Evolutionary conservation across 345 rosid genomes (phyloP).

Genomic region (Euphorbia lathyris): DNA sequence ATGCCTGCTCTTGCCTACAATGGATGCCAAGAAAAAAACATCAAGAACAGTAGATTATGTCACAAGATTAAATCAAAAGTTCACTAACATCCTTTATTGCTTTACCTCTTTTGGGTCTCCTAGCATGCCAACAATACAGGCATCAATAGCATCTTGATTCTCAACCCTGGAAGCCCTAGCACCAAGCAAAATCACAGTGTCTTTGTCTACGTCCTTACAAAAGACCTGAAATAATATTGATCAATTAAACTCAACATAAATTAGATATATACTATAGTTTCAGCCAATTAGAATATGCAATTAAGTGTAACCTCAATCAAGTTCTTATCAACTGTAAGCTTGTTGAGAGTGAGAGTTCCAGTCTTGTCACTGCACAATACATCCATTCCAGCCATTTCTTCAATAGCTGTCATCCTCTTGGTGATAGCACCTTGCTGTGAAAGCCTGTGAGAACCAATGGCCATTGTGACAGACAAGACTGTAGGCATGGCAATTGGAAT

Average conservation of each 20-base stretch:
- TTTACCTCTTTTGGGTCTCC: constrained; percentile 54
- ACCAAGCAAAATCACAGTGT: constrained; percentile 50
- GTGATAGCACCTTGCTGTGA: constrained; percentile 85
- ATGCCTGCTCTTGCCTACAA: constrained; percentile 72
- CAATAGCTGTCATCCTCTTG: constrained; percentile 88
- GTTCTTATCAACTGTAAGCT: constrained; percentile 75
- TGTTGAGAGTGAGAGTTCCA: constrained; percentile 85
- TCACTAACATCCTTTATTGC: neutral
- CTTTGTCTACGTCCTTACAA: constrained; percentile 58
- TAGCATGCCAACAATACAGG: constrained; percentile 61
- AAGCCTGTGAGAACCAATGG: constrained; percentile 79
- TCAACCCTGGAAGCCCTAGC: constrained; percentile 85
- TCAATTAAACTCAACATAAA: constrained; percentile 3
- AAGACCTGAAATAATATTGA: constrained; percentile 37
- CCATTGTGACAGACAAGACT: constrained; percentile 83
- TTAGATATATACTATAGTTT: neutral
- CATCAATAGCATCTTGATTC: constrained; percentile 78
- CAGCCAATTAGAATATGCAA: neutral
- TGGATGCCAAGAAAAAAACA: neutral
- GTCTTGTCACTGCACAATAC: constrained; percentile 87
- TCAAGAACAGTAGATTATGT: neutral
- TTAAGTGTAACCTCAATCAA: constrained; percentile 52
- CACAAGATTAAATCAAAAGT: neutral
- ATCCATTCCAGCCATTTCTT: constrained; percentile 94
- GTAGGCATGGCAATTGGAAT: constrained; percentile 93